phyloP scores from a whole-genome alignment of 2,329 filamentous ascomycete species.

The Xylariaceae sp. region DNA sequence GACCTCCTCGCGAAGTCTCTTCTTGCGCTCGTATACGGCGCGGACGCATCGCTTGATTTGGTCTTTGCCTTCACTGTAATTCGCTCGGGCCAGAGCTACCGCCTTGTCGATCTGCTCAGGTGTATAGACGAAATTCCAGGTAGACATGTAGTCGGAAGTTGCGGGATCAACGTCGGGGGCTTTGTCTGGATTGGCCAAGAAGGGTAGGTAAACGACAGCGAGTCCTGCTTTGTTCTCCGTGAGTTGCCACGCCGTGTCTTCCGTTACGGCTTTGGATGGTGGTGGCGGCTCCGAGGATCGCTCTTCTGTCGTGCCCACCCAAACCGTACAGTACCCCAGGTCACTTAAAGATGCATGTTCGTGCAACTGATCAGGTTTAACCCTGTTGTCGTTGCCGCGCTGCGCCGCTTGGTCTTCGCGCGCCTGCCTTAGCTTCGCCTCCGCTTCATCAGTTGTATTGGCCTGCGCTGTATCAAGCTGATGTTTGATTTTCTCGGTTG shows the following conservation, averaged over 20 bases:
- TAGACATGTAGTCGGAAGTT: slow-evolving; percentile 80
- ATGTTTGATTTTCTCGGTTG: slow-evolving; percentile 55
- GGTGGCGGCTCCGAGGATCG: slow-evolving; percentile 53
- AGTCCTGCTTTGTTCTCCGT: slow-evolving; percentile 79
- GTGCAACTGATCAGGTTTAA: slow-evolving; percentile 36
- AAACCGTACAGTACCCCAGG: slow-evolving; percentile 88
- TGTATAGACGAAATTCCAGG: slow-evolving; percentile 98
- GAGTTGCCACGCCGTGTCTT: slow-evolving; percentile 62
- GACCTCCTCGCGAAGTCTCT: slow-evolving; percentile 56
- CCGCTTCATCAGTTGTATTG: slow-evolving; percentile 55
- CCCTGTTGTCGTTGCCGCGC: slow-evolving; percentile 32
- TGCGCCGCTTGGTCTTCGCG: slow-evolving; percentile 34
- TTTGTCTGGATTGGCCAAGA: slow-evolving; percentile 71
- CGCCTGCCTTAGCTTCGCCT: slow-evolving; percentile 60
- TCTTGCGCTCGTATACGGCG: slow-evolving; percentile 92
- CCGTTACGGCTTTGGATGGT: slow-evolving; percentile 51
- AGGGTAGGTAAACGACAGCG: slow-evolving; percentile 84
- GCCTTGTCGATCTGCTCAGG: slow-evolving; percentile 85
- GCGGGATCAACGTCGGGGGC: slow-evolving; percentile 80
- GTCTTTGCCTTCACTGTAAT: slow-evolving; percentile 78
- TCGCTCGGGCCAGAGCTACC: slow-evolving; percentile 75
- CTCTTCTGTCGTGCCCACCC: slow-evolving; percentile 84
- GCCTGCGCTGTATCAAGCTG: slow-evolving; percentile 67
- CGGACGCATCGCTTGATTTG: slow-evolving; percentile 74
- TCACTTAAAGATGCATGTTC: slow-evolving; percentile 47